Conservation (phyloP, 768 basidiomycete genomes). For the Tricholoma sp. region DNA sequence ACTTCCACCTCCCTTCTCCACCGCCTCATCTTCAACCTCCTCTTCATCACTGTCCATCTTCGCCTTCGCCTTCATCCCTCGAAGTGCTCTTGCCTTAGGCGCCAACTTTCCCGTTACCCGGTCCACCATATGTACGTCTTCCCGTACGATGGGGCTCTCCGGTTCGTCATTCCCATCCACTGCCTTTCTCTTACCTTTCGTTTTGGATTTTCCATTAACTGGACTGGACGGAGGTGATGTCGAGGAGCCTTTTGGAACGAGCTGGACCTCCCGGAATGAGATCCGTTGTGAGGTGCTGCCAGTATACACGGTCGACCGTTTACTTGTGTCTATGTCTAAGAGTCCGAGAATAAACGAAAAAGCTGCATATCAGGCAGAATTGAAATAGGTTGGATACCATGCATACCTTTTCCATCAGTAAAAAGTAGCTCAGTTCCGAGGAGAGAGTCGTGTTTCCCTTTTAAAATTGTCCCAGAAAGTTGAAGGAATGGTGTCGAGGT, state of each 20-base stretch:
- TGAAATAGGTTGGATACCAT: neutral
- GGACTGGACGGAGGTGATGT: neutral
- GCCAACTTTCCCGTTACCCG: conserved; percentile 24
- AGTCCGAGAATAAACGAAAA: conserved; percentile 26
- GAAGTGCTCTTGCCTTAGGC: conserved; percentile 6
- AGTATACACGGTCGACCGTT: conserved; percentile 48
- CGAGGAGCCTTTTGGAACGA: conserved; percentile 34
- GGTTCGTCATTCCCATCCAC: neutral
- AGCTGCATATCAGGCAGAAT: neutral
- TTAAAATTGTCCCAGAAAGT: conserved; percentile 68
- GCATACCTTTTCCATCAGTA: conserved; percentile 58
- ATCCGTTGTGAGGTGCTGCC: conserved; percentile 66
- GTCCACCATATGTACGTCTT: conserved; percentile 14
- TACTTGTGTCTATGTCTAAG: conserved; percentile 35
- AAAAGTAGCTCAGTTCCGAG: conserved; percentile 77
- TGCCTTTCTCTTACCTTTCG: conserved; percentile 12
- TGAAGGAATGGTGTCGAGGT: conserved; percentile 75
- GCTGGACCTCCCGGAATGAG: conserved; percentile 66
- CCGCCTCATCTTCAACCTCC: neutral
- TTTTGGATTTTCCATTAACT: neutral
- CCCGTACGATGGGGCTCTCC: conserved; percentile 5
- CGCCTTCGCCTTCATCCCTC: neutral
- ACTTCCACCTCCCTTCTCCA: neutral
- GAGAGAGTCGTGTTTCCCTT: conserved; percentile 61
- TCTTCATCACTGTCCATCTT: neutral